These are phyloP conservation scores for Geranium rotundifolium DNA, from an alignment of 345 rosid species.

Conservation along the genomic window DNA sequence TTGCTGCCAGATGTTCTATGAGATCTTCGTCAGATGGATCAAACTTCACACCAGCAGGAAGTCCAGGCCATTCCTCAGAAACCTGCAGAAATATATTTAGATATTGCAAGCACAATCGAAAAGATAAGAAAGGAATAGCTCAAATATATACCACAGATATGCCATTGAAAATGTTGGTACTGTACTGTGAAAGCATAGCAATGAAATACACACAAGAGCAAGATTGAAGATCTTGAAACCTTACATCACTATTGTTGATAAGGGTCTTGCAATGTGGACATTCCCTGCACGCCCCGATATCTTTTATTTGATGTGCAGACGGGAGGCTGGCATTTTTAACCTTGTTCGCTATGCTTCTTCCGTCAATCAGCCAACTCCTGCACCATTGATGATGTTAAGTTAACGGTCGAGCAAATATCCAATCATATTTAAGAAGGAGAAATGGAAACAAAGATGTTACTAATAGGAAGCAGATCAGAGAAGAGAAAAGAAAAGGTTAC, in stretches of 20 bases:
- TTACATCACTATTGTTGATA: constrained; percentile 79
- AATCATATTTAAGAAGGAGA: too few species aligned
- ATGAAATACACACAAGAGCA: neutral
- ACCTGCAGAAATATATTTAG: constrained; percentile 30
- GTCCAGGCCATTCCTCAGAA: constrained; percentile 66
- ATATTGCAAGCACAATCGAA: neutral
- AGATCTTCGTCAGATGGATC: constrained; percentile 80
- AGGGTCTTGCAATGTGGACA: constrained; percentile 65
- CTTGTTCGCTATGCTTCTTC: constrained; percentile 59
- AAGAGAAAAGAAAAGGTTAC: too few species aligned
- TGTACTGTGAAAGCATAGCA: neutral
- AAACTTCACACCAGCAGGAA: constrained; percentile 89
- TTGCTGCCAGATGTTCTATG: constrained; percentile 61
- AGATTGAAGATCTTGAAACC: constrained; percentile 10
- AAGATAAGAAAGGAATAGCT: neutral
- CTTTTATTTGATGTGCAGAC: constrained; percentile 41
- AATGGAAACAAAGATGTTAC: too few species aligned
- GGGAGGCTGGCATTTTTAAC: constrained; percentile 49
- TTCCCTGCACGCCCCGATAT: constrained; percentile 49
- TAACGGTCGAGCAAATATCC: too few species aligned
- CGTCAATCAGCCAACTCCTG: constrained; percentile 82
- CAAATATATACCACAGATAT: neutral
- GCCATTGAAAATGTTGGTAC: neutral
- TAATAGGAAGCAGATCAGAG: too few species aligned
- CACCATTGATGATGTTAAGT: constrained; percentile 4